Percentiles rank a stretch among this genome's conserved stretches.
Conservation (phyloP, 78 protist species). For the Monosiga brevicollis region DNA sequence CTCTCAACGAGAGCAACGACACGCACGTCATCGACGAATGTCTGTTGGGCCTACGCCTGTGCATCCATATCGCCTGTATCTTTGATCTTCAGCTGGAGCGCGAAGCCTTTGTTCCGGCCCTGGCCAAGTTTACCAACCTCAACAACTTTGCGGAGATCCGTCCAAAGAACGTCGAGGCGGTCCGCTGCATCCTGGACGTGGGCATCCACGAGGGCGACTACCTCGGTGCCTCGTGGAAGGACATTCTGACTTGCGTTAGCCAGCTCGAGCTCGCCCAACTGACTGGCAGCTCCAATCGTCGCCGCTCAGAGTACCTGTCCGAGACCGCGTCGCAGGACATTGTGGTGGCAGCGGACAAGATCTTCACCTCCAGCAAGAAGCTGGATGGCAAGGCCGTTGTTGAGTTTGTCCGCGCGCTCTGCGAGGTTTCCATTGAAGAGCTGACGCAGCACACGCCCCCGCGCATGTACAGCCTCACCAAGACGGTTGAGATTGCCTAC, state of each 20-base stretch:
- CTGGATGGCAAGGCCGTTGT: slow-evolving; percentile 60
- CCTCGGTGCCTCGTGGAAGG: slow-evolving; percentile 71
- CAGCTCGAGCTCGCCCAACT: slow-evolving; percentile 49
- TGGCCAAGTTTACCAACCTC: slow-evolving; percentile 77
- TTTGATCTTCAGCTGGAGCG: slow-evolving; percentile 69
- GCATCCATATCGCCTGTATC: slow-evolving; percentile 48
- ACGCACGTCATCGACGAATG: slow-evolving; percentile 29
- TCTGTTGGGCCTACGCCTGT: slow-evolving; percentile 67
- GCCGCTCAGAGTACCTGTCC: background rate
- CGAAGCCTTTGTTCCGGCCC: slow-evolving; percentile 80
- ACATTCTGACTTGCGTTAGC: slow-evolving; percentile 59
- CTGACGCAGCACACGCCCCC: slow-evolving; percentile 36
- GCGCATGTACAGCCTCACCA: slow-evolving; percentile 82
- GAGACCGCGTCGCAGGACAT: slow-evolving; percentile 9
- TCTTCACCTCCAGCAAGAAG: slow-evolving; percentile 3
- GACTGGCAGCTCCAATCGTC: background rate
- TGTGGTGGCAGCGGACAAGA: slow-evolving; percentile 22
- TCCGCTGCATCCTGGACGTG: slow-evolving; percentile 47
- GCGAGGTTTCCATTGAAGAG: slow-evolving; percentile 71
- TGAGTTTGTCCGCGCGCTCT: slow-evolving; percentile 66
- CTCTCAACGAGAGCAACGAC: slow-evolving; percentile 58
- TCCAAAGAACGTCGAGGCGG: slow-evolving; percentile 73
- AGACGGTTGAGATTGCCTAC: slow-evolving; percentile 67
- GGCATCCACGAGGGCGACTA: slow-evolving; percentile 61
- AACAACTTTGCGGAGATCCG: slow-evolving; percentile 30